phyloP scores from a whole-genome alignment of 345 rosid species.

The Triadica sebifera region DNA sequence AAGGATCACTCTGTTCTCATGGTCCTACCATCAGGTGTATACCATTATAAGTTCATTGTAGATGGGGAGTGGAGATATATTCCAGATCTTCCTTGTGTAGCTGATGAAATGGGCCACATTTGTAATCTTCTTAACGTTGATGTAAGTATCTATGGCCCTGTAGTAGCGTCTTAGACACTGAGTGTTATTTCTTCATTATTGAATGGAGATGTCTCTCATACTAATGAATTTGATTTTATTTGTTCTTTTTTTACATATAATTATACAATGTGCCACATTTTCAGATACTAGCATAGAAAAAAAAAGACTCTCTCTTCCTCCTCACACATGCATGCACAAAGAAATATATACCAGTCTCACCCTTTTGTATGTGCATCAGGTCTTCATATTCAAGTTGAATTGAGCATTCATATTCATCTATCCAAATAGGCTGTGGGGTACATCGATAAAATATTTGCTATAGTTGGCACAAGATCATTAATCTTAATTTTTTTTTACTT shows the following conservation, averaged over 20 bases:
- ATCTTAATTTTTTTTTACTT: background rate
- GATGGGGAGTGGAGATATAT: constrained; percentile 80
- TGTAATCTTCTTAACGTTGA: constrained; percentile 84
- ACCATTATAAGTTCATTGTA: constrained; percentile 82
- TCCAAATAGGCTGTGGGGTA: background rate
- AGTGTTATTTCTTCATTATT: background rate
- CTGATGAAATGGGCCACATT: constrained; percentile 60
- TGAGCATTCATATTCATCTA: background rate
- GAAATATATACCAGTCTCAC: background rate
- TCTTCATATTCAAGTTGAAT: background rate
- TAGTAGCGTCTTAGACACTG: background rate
- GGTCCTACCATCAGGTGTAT: constrained; percentile 76
- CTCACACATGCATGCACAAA: background rate
- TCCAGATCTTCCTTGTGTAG: constrained; percentile 74
- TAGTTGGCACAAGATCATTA: background rate
- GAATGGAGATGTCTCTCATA: background rate
- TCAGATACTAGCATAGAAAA: background rate
- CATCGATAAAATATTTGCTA: background rate
- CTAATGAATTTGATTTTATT: background rate
- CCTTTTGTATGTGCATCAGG: background rate
- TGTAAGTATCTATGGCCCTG: constrained; percentile 44
- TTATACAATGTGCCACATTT: background rate
- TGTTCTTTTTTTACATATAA: background rate
- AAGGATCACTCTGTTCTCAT: constrained; percentile 76
- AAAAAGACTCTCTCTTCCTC: background rate